Evolutionary conservation across 176 grass and related monocot species (phyloP), one percentile per base, ranked within the genome.

Genomic region (Musa acuminata): DNA sequence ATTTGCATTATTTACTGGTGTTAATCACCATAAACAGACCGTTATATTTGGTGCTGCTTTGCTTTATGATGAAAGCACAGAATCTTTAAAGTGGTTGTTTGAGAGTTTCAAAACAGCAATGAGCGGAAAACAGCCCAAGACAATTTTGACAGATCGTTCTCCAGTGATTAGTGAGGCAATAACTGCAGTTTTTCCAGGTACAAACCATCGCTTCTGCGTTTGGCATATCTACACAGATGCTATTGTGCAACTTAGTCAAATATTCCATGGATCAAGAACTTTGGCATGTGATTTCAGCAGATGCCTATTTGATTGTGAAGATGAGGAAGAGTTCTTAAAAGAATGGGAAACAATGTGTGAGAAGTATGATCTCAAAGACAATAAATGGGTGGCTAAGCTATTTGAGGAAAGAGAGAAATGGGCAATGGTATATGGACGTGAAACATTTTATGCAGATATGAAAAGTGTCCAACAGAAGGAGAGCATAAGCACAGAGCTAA

Each of bases 341-440:
- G 75, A 63, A 64, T 77, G 75, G 75, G 60, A 14, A 52, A 11
- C 29, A 65, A 77, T 77, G 75, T 23, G 59, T 51, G 75, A 65
- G 5, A 77, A 77, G 6, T 77, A 77, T 77, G 59, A 77, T 77
- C 75, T 77, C 29, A 66, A 26, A 51, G 75, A 77, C n/a, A 77
- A 77, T 52, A 64, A 77, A 52, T 77, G 58, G 75, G 21, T 77
- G 58, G 11, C 43, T 14, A 63, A 65, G 49, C 29, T 77, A 52
- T 77, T 64, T 77, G 75, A 77, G 23, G 75, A 77, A 51, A 77
- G 48, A 51, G 24, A 64, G 49, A 65, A 16, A 24, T 77, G 75
- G 75, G 75, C 43, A 13, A 26, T 77, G 4, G 55, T 60, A 24
- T 77, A 77, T 65, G 48, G 60, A 52, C n/a, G 60, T 9, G 59